phyloP scores from a whole-genome alignment of 2,329 filamentous ascomycete genomes.

The Fusarium sp. region DNA sequence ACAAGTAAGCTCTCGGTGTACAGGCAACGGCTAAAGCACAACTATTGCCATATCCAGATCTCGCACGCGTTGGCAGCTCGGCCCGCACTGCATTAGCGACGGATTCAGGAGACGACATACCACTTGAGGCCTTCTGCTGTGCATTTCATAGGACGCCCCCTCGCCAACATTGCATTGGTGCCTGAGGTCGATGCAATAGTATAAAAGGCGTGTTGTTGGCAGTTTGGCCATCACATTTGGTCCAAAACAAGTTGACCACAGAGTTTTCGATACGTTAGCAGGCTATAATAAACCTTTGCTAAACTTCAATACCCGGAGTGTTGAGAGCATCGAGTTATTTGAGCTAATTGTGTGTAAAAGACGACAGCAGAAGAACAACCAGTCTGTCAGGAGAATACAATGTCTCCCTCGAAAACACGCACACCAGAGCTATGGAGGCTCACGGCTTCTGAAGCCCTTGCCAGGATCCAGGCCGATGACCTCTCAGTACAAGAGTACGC shows the following conservation, averaged over 20 bases:
- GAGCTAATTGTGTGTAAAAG: neutral
- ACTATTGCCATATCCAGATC: slow-evolving; percentile 15
- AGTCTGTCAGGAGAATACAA: neutral
- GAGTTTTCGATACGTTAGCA: neutral
- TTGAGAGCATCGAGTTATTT: slow-evolving; percentile 5
- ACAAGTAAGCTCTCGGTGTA: slow-evolving; percentile 16
- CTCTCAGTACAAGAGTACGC: slow-evolving; percentile 64
- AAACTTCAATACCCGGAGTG: neutral
- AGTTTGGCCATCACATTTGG: neutral
- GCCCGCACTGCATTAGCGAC: slow-evolving; percentile 33
- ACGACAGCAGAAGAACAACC: neutral
- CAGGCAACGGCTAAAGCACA: slow-evolving; percentile 3
- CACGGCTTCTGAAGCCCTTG: slow-evolving; percentile 58
- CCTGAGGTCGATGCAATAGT: neutral
- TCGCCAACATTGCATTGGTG: slow-evolving; percentile 28
- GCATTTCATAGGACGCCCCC: slow-evolving; percentile 22
- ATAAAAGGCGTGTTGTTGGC: neutral
- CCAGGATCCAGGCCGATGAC: slow-evolving; percentile 53
- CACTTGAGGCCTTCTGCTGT: slow-evolving; percentile 21
- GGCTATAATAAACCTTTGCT: neutral
- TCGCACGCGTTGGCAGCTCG: slow-evolving; percentile 27
- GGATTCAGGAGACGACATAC: slow-evolving; percentile 8
- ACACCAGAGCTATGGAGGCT: slow-evolving; percentile 38
- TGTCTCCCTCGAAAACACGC: slow-evolving; percentile 27
- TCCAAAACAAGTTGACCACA: no score